Evolutionary conservation across 2,329 filamentous ascomycete species (phyloP), one percentile per base, ranked within the genome.

Genomic region (Graphiopsis chlorocephala): DNA sequence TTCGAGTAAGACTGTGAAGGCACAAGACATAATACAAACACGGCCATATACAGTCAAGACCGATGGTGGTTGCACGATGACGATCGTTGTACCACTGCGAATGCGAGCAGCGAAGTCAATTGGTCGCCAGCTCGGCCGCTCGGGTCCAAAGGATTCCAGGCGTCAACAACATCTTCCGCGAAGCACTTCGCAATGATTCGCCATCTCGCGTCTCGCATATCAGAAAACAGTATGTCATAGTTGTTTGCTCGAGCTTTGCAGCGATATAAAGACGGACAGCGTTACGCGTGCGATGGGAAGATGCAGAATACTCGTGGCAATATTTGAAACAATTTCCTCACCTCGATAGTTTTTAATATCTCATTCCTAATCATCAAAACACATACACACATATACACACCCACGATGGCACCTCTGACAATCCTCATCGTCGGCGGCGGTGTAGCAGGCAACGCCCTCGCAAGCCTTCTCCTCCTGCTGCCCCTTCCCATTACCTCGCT

Each of bases 341-440:
- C 12, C n/a, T 12, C 48, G 7, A 28, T 12, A 29, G 3, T 2
- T 17, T 6, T 11, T 17, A 26, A 52, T 17, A 8, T 5, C 35
- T 11, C 35, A 38, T 17, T 38, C 35, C 15, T 4, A 17, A 52
- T 28, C 15, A 29, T 6, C 25, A 52, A 17, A 2, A 12, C 2
- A 52, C 15, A 15, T 42, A 42, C 10, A 45, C 38, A 20, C 1
- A 28, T 4, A n/a, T 3, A 3, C 15, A 20, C 11, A 10, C 11
- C 7, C 38, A 45, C 15, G 20, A 64, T 69, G 63, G 29, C 64
- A 42, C 64, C 64, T 28, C 61, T 38, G 3, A 63, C 57, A 23
- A 73, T 75, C 48, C 68, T 75, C 26, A 74, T 75, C 45, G 63
- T 72, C 15, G 73, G 73, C 61, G 67, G 66, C 26, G 69, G 71